Percentiles rank a stretch among this genome's conserved stretches.
Evolutionary conservation across 768 basidiomycete genomes (phyloP).

Genomic region (Piloderma croceum): DNA sequence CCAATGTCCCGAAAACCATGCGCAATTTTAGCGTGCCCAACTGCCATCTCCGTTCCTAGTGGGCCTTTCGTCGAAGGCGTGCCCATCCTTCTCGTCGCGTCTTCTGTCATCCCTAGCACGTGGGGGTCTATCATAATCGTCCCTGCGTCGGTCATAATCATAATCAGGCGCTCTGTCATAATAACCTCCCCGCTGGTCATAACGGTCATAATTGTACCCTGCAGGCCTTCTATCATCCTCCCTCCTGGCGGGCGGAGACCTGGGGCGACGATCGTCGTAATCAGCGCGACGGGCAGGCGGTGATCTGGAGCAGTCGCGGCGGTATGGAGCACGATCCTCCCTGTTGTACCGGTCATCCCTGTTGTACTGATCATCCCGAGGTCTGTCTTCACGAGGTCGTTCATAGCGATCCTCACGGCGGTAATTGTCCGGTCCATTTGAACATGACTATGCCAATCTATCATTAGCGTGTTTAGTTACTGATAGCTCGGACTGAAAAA

Average conservation of each 20-base stretch:
- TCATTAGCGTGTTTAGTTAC: too few relatives aligned
- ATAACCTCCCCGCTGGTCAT: conserved; percentile 72
- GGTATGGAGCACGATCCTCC: conserved; percentile 30
- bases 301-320: conserved; percentile 81
- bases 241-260: conserved; percentile 78
- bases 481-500: too few relatives aligned
- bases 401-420: conserved; percentile 70
- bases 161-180: conserved; percentile 79
- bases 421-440: conserved; percentile 68
- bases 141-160: conserved; percentile 86
- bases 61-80: conserved; percentile 70
- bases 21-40: conserved; percentile 74
- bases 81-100: conserved; percentile 81
- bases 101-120: conserved; percentile 74
- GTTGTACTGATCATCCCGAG: conserved; percentile 44
- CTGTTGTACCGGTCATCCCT: conserved; percentile 31
- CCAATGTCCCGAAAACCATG: too few relatives aligned
- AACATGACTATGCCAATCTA: too few relatives aligned
- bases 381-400: conserved; percentile 51
- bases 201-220: conserved; percentile 94
- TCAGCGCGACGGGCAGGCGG: conserved; percentile 73
- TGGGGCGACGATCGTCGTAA: conserved; percentile 72
- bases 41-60: conserved; percentile 75
- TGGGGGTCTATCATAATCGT: conserved; percentile 52
- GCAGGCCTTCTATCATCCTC: conserved; percentile 85